phyloP scores from a whole-genome alignment of 2,329 filamentous ascomycete genomes.

The Aspergillus tubingensis region DNA sequence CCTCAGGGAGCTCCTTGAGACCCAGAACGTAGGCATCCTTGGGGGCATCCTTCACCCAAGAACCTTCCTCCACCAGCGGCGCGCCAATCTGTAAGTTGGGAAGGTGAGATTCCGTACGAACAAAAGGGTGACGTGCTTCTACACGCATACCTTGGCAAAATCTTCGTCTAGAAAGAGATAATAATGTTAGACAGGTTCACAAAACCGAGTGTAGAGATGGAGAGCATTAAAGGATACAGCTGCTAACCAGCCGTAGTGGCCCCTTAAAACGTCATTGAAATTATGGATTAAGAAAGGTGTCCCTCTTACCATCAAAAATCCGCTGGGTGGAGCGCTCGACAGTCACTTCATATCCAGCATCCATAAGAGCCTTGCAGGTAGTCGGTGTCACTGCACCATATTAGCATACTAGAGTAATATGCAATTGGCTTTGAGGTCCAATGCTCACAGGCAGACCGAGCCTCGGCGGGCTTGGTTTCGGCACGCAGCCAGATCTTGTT shows the following conservation, averaged over 20 bases:
- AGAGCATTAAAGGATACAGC: background rate
- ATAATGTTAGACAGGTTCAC: background rate
- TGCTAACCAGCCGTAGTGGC: background rate
- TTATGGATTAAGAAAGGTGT: background rate
- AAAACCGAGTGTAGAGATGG: background rate
- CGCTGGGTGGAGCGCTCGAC: conserved; percentile 69
- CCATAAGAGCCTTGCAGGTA: conserved; percentile 63
- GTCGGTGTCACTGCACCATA: conserved; percentile 46
- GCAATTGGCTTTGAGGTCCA: conserved; percentile 14
- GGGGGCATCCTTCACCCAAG: conserved; percentile 66
- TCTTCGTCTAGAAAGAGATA: conserved; percentile 31
- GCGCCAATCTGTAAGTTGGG: conserved; percentile 57
- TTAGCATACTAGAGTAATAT: background rate
- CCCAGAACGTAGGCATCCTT: conserved; percentile 71
- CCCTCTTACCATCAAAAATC: conserved; percentile 54
- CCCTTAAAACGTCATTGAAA: too few species aligned
- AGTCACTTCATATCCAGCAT: conserved; percentile 68
- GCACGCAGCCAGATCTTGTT: conserved; percentile 58
- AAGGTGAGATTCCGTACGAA: background rate
- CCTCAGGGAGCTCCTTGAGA: conserved; percentile 75
- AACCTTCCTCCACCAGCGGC: conserved; percentile 64
- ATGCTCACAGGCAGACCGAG: conserved; percentile 51
- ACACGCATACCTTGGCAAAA: conserved; percentile 36
- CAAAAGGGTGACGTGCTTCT: background rate
- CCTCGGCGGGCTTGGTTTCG: conserved; percentile 62